A percentile compares a stretch with the other conserved stretches of the same genome.
These are phyloP conservation scores for Globisporangium acanthophoron DNA, from an alignment of 352 stramenopile genomes.

Conservation along the genomic window DNA sequence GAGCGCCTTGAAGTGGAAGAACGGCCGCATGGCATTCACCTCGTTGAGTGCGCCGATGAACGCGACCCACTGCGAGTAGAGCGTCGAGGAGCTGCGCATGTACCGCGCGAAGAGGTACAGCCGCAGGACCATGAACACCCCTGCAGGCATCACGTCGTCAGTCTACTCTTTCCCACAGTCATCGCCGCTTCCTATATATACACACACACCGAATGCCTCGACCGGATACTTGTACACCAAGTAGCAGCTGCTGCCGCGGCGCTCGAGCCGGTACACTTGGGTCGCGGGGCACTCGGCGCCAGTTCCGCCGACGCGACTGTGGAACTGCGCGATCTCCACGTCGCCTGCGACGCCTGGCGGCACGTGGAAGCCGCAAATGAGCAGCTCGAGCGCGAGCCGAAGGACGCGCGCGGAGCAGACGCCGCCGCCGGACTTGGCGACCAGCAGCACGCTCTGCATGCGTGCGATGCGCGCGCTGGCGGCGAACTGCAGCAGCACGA, in stretches of 20 bases:
- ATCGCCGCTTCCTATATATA: background rate
- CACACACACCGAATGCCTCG: conserved; percentile 43
- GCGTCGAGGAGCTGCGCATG: conserved; percentile 55
- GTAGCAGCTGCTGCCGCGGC: conserved; percentile 34
- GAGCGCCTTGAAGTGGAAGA: conserved; percentile 77
- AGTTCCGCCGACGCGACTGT: conserved; percentile 18
- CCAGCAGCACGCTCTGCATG: conserved; percentile 43
- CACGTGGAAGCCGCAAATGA: conserved; percentile 63
- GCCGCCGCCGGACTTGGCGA: conserved; percentile 15
- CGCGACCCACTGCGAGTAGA: conserved; percentile 76
- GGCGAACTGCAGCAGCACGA: conserved; percentile 49
- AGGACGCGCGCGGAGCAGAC: conserved; percentile 22
- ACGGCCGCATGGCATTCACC: conserved; percentile 70
- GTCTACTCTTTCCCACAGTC: too few species aligned
- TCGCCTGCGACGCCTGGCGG: conserved; percentile 34
- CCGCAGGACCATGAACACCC: conserved; percentile 61
- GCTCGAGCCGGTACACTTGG: conserved; percentile 22
- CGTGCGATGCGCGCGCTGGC: conserved; percentile 40
- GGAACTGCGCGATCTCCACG: conserved; percentile 41
- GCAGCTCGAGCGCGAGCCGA: conserved; percentile 40
- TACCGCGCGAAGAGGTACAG: conserved; percentile 66
- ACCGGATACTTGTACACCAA: conserved; percentile 60
- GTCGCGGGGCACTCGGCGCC: conserved; percentile 16
- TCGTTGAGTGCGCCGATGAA: conserved; percentile 69
- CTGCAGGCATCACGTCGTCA: conserved; percentile 9